These are phyloP conservation scores for Diaporthe velutina DNA, from an alignment of 2,329 filamentous ascomycete species.

Conservation along the genomic window DNA sequence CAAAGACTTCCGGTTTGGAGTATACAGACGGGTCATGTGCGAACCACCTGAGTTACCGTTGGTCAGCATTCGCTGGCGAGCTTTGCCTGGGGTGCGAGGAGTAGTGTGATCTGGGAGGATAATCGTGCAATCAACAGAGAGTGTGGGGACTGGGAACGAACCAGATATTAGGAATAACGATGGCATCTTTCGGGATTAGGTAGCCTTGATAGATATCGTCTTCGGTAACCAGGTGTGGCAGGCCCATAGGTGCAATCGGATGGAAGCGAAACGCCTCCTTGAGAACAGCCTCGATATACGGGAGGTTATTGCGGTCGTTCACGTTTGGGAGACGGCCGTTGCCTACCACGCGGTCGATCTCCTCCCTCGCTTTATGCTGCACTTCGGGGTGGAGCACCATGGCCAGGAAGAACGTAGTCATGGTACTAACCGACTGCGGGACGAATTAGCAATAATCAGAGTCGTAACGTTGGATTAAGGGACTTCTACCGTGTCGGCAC, in stretches of 20 bases:
- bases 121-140: background rate
- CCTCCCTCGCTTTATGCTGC: constrained; percentile 47
- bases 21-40: constrained; percentile 38
- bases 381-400: constrained; percentile 61
- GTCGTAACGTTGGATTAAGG: constrained; percentile 43
- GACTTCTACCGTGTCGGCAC: constrained; percentile 46
- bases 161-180: constrained; percentile 38
- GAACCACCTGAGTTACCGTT: constrained; percentile 42
- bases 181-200: constrained; percentile 46
- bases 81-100: background rate
- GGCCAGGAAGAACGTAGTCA: constrained; percentile 59
- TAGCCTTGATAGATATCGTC: constrained; percentile 46
- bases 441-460: background rate
- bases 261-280: constrained; percentile 50
- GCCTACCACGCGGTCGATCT: constrained; percentile 45
- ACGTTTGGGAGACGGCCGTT: constrained; percentile 45
- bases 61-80: background rate
- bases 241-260: constrained; percentile 50
- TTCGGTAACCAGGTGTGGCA: constrained; percentile 54
- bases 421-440: constrained; percentile 47
- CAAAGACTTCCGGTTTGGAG: constrained; percentile 35
- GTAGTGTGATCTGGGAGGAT: background rate
- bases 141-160: constrained; percentile 32
- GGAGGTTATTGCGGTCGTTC: constrained; percentile 46
- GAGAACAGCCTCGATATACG: constrained; percentile 48